A percentile compares a stretch with the other conserved stretches of the same genome.
These are phyloP conservation scores for Alloteropsis angusta DNA, from an alignment of 202 grass and related monocot species.

Conservation along the genomic window DNA sequence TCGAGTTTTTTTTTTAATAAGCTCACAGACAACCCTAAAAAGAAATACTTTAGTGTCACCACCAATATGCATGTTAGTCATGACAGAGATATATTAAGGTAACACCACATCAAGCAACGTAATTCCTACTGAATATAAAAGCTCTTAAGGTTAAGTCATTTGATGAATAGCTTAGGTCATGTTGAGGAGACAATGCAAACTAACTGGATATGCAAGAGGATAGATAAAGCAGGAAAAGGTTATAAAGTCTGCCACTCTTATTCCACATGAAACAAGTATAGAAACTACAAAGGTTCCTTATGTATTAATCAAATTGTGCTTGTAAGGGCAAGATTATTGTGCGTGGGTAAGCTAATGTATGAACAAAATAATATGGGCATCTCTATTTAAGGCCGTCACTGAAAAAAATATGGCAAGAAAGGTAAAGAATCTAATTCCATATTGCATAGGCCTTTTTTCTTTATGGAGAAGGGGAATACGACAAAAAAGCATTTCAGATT, in stretches of 20 bases:
- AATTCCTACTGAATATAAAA: neutral
- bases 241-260: neutral
- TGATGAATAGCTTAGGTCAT: neutral
- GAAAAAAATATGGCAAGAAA: constrained; percentile 25
- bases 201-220: constrained; percentile 28
- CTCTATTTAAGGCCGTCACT: neutral
- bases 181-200: constrained; percentile 18
- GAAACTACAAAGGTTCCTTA: constrained; percentile 12
- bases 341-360: constrained; percentile 8
- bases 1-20: too few species aligned
- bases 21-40: neutral
- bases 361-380: constrained; percentile 18
- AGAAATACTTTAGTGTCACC: neutral
- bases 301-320: constrained; percentile 16
- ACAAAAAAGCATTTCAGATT: constrained; percentile 6
- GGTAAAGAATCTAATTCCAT: constrained; percentile 35
- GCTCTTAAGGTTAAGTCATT: neutral
- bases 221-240: constrained; percentile 12
- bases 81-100: neutral
- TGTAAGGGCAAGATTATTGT: constrained; percentile 5
- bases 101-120: neutral
- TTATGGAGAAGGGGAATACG: neutral
- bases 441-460: neutral
- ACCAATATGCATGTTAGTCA: neutral
- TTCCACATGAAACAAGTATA: neutral